Conservation (phyloP, 257 asterid genomes). For the Schizonepeta tenuifolia region DNA sequence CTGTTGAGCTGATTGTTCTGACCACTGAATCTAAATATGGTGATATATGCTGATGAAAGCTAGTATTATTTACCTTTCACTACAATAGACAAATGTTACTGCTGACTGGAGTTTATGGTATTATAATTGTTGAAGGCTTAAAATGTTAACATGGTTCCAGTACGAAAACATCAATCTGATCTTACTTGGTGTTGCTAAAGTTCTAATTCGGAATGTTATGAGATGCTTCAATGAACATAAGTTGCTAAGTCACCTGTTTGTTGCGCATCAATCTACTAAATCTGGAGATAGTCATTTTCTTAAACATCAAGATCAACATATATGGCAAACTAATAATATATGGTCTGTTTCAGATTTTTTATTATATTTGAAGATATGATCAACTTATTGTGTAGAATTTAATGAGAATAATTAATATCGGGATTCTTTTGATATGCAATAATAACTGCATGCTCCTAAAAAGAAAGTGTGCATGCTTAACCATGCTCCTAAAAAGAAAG, state of each 20-base stretch:
- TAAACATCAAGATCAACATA: not conserved
- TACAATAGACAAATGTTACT: too few species aligned
- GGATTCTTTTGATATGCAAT: not conserved
- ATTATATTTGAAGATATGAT: not conserved
- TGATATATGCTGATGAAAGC: too few species aligned
- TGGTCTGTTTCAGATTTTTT: not conserved
- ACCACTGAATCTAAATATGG: not conserved
- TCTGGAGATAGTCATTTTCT: not conserved
- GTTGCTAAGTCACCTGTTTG: too few species aligned
- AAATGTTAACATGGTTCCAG: too few species aligned
- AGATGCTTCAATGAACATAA: too few species aligned
- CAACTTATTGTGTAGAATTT: not conserved
- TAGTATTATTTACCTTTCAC: too few species aligned
- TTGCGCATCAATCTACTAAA: too few species aligned
- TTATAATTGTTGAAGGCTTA: too few species aligned
- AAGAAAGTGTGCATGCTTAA: not conserved
- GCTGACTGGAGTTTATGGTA: too few species aligned
- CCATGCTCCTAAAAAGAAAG: not conserved
- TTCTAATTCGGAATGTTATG: too few species aligned
- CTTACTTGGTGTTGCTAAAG: too few species aligned
- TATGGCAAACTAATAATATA: not conserved
- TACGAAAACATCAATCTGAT: too few species aligned
- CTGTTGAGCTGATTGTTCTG: not conserved
- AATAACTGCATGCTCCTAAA: not conserved
- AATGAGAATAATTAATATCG: not conserved